phyloP scores from a whole-genome alignment of 2,329 filamentous ascomycete genomes.

The Fusarium nygamai region DNA sequence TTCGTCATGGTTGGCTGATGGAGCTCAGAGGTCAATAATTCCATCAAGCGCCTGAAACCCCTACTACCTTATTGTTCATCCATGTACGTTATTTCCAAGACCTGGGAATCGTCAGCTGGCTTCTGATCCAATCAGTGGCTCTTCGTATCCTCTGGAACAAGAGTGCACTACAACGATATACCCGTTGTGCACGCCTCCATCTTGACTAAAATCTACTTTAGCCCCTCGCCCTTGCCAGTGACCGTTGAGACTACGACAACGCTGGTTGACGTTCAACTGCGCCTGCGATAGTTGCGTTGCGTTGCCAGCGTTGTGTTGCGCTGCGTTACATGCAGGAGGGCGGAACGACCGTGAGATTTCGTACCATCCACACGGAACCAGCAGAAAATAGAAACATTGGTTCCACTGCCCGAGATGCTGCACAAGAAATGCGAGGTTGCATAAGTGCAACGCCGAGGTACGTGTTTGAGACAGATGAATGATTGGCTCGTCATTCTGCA shows the following conservation, averaged over 20 bases:
- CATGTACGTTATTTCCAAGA: conserved; percentile 5
- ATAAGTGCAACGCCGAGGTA: conserved; percentile 8
- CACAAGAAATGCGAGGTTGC: conserved; percentile 6
- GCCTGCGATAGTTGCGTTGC: not conserved
- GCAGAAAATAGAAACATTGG: conserved; percentile 24
- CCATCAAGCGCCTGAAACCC: not conserved
- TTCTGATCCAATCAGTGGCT: conserved; percentile 12
- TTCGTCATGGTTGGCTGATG: not conserved
- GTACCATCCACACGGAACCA: conserved; percentile 11
- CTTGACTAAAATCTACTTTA: not conserved
- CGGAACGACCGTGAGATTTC: not conserved
- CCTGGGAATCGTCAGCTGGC: conserved; percentile 7
- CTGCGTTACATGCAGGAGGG: conserved; percentile 19
- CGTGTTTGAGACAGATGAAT: not conserved
- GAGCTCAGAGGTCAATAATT: not conserved
- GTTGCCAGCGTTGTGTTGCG: conserved; percentile 5
- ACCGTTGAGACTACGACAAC: conserved; percentile 22
- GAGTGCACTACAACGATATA: not conserved
- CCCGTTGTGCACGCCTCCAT: conserved; percentile 8
- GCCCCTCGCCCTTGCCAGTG: conserved; percentile 6
- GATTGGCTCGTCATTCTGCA: not conserved
- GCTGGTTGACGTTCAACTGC: conserved; percentile 1
- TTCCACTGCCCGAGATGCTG: conserved; percentile 14
- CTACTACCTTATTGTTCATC: not conserved
- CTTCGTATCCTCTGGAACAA: conserved; percentile 15